phyloP scores from a whole-genome alignment of 2,329 filamentous ascomycete genomes.

The Fusarium guadeloupense region DNA sequence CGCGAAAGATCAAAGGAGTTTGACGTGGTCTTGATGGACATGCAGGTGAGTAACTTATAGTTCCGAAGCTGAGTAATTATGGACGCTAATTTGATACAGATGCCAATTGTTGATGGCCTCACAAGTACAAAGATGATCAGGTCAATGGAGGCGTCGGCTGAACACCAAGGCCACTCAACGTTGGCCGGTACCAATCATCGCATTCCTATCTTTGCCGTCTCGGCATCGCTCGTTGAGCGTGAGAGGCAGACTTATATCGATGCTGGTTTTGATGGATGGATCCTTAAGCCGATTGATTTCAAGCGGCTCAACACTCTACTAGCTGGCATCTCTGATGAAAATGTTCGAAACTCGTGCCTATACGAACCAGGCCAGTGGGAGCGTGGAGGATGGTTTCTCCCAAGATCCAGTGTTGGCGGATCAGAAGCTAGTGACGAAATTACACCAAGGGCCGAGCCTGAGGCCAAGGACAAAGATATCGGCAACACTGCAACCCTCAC shows the following conservation, averaged over 20 bases:
- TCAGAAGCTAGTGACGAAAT: conserved; percentile 34
- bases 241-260: conserved; percentile 75
- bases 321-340: conserved; percentile 70
- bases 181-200: conserved; percentile 69
- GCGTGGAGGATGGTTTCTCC: conserved; percentile 80
- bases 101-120: conserved; percentile 90
- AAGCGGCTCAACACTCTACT: conserved; percentile 75
- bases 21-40: conserved; percentile 89
- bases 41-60: conserved; percentile 72
- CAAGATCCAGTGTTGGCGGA: conserved; percentile 17
- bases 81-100: conserved; percentile 60
- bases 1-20: conserved; percentile 69
- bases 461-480: conserved; percentile 25
- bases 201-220: conserved; percentile 86
- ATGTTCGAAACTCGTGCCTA: conserved; percentile 67
- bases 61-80: neutral
- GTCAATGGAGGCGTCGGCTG: conserved; percentile 68
- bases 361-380: conserved; percentile 83
- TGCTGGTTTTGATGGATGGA: conserved; percentile 89
- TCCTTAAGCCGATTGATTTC: conserved; percentile 88
- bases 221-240: conserved; percentile 79
- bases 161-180: conserved; percentile 62
- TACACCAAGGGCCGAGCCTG: conserved; percentile 43
- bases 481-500: conserved; percentile 2
- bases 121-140: conserved; percentile 86